Base-by-base conservation (phyloP, 805 yeast genomes). In the Suhomyces canberraensis region DNA sequence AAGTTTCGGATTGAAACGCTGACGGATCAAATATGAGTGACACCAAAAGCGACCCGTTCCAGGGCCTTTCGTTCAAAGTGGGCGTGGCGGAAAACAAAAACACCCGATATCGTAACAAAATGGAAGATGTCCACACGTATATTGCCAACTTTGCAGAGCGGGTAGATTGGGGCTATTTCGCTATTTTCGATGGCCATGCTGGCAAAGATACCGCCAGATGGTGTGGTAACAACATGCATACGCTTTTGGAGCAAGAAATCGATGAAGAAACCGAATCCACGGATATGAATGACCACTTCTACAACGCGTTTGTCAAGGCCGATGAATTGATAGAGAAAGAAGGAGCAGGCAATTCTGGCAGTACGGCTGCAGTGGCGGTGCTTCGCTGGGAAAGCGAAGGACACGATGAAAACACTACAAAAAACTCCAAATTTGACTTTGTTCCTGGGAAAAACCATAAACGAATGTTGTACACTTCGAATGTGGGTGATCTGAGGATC, bases 111-210 rank as follows among this genome's bases (percentile, higher is more conserved):
- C 72, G 98, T 39, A 78, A 84, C 35, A 78, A 89, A 19, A 91
- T 91, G 98, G 98, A 91, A 57, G 98, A 91, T 58, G 93, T 91
- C 6, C 98, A 91, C 58, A 85, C 95, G 0, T 87, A 84, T 51
- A 88, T 89, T 26, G 89, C 93, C 47, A 89, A 90, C 65, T 90
- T 85, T 66, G 93, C 90, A n/a, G 95, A 87, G 48, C 60, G 88
- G 39, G 66, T 84, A 20, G 96, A 89, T 57, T 84, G 95, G 84
- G 98, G 96, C 2, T 91, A 86, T 56, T 89, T 91, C 73, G 98
- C 95, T 13, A 75, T 91, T 1, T 91, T 89, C 61, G 98, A 91
- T 61, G 98, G 98, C 8, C 98, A 91, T 63, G 98, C 98, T 2
- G 98, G 98, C 16, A 79, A 79, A 37, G 87, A 80, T 47, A 83